Percentiles rank a stretch among this genome's conserved stretches.
phyloP scores from a whole-genome alignment of 129 eudicot species.

The Lactuca sativa region DNA sequence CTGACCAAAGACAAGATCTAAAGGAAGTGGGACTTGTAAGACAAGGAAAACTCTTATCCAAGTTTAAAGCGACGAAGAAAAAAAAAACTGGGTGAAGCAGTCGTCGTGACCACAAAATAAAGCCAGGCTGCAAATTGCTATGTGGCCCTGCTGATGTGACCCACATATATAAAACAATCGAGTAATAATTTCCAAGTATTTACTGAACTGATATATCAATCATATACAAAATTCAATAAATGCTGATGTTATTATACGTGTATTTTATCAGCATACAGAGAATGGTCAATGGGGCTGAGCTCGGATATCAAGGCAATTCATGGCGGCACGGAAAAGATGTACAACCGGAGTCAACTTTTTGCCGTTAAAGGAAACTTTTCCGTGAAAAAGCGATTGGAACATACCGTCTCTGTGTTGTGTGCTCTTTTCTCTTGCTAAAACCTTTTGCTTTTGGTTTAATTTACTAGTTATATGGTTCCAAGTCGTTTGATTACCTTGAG shows the following conservation, averaged over 20 bases:
- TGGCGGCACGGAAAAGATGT: constrained; percentile 22
- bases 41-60: constrained; percentile 17
- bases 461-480: not conserved
- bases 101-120: constrained; percentile 32
- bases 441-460: not conserved
- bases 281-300: constrained; percentile 23
- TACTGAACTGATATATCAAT: constrained; percentile 2
- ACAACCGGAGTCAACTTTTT: constrained; percentile 26
- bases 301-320: constrained; percentile 21
- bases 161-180: constrained; percentile 50
- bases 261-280: not conserved
- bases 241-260: not conserved
- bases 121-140: constrained; percentile 26
- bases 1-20: constrained; percentile 30
- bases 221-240: constrained; percentile 8
- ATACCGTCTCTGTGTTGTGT: not conserved
- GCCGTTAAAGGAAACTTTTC: not conserved
- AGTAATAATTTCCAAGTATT: constrained; percentile 20
- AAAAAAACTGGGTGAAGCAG: not conserved
- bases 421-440: no score
- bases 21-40: constrained; percentile 31
- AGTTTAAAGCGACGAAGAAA: constrained; percentile 25
- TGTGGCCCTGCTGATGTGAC: constrained; percentile 71
- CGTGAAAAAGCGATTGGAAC: not conserved
- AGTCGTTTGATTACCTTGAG: constrained; percentile 33